These are phyloP conservation scores for Aspergillus sp. DNA, from an alignment of 2,329 filamentous ascomycete genomes.

Conservation along the genomic window DNA sequence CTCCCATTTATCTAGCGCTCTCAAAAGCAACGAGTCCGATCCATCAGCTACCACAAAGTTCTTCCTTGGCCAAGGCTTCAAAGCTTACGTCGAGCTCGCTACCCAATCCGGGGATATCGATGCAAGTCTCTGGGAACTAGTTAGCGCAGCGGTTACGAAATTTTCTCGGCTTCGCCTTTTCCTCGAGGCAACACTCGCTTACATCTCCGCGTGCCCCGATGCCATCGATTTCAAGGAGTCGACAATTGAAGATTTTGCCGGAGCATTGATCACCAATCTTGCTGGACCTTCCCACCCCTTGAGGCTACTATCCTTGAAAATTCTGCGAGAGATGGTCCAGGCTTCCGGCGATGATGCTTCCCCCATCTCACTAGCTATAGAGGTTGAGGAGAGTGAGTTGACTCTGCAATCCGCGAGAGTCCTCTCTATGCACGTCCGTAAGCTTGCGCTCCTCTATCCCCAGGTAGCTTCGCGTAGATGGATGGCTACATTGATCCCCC, in stretches of 20 bases:
- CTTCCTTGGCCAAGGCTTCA: conserved; percentile 70
- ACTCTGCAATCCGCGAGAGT: conserved; percentile 69
- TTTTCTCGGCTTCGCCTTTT: conserved; percentile 65
- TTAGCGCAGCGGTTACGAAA: conserved; percentile 61
- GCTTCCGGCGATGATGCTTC: conserved; percentile 44
- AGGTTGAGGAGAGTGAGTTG: conserved; percentile 76
- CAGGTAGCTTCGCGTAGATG: conserved; percentile 56
- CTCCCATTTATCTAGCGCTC: conserved; percentile 60
- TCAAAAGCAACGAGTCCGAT: conserved; percentile 57
- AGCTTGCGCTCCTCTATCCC: conserved; percentile 63
- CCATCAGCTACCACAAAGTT: conserved; percentile 64
- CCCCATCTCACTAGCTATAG: conserved; percentile 58
- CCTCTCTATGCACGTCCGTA: conserved; percentile 80
- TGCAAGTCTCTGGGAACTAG: conserved; percentile 56
- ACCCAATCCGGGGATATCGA: conserved; percentile 56
- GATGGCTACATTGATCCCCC: conserved; percentile 68
- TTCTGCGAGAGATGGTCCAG: conserved; percentile 57
- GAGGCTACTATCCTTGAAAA: conserved; percentile 65
- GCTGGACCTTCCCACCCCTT: conserved; percentile 70
- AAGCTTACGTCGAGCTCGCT: conserved; percentile 64
- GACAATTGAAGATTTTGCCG: conserved; percentile 58
- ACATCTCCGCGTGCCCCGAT: conserved; percentile 25
- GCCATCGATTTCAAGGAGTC: conserved; percentile 41
- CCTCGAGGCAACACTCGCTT: conserved; percentile 58
- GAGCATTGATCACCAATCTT: conserved; percentile 67